Evolutionary conservation across 2,329 filamentous ascomycete species (phyloP).

Genomic region (Hypoxylon sp.): DNA sequence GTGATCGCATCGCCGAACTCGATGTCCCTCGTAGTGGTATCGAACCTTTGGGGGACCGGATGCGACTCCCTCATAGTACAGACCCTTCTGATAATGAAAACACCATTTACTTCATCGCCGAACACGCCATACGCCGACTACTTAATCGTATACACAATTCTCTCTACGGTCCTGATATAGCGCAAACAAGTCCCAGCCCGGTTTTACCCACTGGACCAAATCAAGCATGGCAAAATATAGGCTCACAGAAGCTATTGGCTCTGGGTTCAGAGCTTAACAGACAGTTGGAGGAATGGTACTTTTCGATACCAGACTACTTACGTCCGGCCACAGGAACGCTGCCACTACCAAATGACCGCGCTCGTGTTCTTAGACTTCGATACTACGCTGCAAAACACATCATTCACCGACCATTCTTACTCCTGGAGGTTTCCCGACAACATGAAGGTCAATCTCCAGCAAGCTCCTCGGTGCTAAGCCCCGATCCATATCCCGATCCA

Average conservation of each 20-base stretch:
- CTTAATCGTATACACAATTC: slow-evolving; percentile 54
- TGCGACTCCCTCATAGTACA: slow-evolving; percentile 48
- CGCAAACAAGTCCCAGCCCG: slow-evolving; percentile 34
- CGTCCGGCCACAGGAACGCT: slow-evolving; percentile 65
- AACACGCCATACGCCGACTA: slow-evolving; percentile 53
- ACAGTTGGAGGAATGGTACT: slow-evolving; percentile 51
- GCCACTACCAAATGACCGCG: slow-evolving; percentile 66
- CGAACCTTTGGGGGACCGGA: slow-evolving; percentile 49
- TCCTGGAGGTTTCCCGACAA: slow-evolving; percentile 42
- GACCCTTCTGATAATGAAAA: slow-evolving; percentile 47
- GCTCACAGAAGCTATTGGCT: slow-evolving; percentile 44
- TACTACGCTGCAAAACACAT: slow-evolving; percentile 77
- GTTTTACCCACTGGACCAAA: slow-evolving; percentile 35
- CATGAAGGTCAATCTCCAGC: slow-evolving; percentile 37
- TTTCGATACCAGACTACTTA: slow-evolving; percentile 48
- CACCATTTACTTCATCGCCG: slow-evolving; percentile 52
- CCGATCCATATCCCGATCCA: slow-evolving; percentile 39
- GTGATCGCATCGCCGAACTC: slow-evolving; percentile 76
- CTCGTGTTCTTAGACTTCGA: slow-evolving; percentile 73
- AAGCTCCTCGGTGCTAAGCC: slow-evolving; percentile 28
- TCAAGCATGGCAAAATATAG: slow-evolving; percentile 41
- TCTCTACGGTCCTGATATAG: slow-evolving; percentile 49
- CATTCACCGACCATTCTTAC: slow-evolving; percentile 69
- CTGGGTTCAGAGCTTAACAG: slow-evolving; percentile 50
- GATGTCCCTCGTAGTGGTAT: slow-evolving; percentile 49